Conservation (phyloP, 352 stramenopile species). For the Phytophthora pistaciae region DNA sequence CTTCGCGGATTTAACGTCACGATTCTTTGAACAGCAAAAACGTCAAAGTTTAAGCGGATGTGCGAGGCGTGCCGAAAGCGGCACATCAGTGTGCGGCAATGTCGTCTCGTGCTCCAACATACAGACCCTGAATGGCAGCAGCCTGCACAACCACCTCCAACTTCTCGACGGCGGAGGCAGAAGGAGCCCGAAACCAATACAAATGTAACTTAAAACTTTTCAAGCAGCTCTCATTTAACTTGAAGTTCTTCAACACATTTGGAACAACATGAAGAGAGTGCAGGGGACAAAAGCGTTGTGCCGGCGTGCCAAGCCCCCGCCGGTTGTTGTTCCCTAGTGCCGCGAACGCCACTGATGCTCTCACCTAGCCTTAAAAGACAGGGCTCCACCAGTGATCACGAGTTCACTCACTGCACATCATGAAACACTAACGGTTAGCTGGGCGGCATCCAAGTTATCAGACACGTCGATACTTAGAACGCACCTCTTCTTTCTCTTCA, state of each 20-base stretch:
- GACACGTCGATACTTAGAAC: background rate
- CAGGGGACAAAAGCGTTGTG: slow-evolving; percentile 21
- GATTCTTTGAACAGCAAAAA: slow-evolving; percentile 17
- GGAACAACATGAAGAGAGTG: slow-evolving; percentile 26
- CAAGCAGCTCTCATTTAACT: slow-evolving; percentile 35
- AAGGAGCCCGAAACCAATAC: slow-evolving; percentile 30
- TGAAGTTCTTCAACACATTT: slow-evolving; percentile 32
- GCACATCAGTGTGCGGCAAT: slow-evolving; percentile 73
- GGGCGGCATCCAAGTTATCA: slow-evolving; percentile 9
- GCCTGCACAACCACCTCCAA: slow-evolving; percentile 28
- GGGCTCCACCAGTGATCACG: slow-evolving; percentile 4
- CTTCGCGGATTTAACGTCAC: background rate
- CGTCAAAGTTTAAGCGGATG: slow-evolving; percentile 61
- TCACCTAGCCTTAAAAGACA: background rate
- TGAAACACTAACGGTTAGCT: slow-evolving; percentile 4
- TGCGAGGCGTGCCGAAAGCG: slow-evolving; percentile 76
- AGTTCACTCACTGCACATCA: slow-evolving; percentile 28
- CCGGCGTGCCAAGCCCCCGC: slow-evolving; percentile 11
- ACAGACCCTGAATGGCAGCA: slow-evolving; percentile 74
- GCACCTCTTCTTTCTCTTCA: slow-evolving; percentile 88
- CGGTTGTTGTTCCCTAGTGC: slow-evolving; percentile 22
- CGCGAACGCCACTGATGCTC: slow-evolving; percentile 7
- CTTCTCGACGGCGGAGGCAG: slow-evolving; percentile 32
- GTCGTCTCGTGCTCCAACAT: slow-evolving; percentile 72
- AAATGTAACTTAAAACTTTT: slow-evolving; percentile 39